A percentile compares a stretch with the other conserved stretches of the same genome.
These are phyloP conservation scores for Drechslerella dactyloides DNA, from an alignment of 2,329 filamentous ascomycete genomes.

Conservation along the genomic window DNA sequence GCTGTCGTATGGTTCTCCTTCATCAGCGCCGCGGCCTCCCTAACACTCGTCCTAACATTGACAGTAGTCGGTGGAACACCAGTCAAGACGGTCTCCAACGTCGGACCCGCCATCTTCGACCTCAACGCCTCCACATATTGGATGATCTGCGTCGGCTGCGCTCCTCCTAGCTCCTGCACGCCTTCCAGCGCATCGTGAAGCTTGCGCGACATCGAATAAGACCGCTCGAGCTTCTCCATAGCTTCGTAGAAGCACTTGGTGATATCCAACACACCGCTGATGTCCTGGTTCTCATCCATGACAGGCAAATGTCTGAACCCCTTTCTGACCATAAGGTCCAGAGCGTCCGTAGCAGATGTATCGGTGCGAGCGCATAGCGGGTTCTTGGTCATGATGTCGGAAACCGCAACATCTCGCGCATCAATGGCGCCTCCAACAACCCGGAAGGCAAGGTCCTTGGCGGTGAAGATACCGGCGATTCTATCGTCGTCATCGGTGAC, in stretches of 20 bases:
- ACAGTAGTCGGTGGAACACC: conserved; percentile 92
- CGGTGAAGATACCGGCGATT: conserved; percentile 98
- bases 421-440: conserved; percentile 91
- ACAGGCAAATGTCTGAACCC: conserved; percentile 96
- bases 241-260: conserved; percentile 99
- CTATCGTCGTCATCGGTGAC: conserved; percentile 98
- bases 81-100: conserved; percentile 89
- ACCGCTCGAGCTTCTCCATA: conserved; percentile 98
- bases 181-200: conserved; percentile 88
- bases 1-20: conserved; percentile 99
- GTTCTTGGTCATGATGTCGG: conserved; percentile 99
- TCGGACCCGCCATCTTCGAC: conserved; percentile 96
- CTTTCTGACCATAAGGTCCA: conserved; percentile 98
- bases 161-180: conserved; percentile 93
- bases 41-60: conserved; percentile 92
- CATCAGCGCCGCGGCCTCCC: conserved; percentile 93
- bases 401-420: conserved; percentile 86
- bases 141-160: conserved; percentile 97
- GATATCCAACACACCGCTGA: conserved; percentile 96
- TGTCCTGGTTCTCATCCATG: conserved; percentile 99
- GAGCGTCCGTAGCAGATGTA: conserved; percentile 94
- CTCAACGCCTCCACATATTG: conserved; percentile 97
- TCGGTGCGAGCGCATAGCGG: conserved; percentile 95
- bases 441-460: conserved; percentile 96
- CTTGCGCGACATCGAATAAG: conserved; percentile 96